Conservation (phyloP, 2,329 filamentous ascomycete genomes). For the Gliomastix tumulicola region DNA sequence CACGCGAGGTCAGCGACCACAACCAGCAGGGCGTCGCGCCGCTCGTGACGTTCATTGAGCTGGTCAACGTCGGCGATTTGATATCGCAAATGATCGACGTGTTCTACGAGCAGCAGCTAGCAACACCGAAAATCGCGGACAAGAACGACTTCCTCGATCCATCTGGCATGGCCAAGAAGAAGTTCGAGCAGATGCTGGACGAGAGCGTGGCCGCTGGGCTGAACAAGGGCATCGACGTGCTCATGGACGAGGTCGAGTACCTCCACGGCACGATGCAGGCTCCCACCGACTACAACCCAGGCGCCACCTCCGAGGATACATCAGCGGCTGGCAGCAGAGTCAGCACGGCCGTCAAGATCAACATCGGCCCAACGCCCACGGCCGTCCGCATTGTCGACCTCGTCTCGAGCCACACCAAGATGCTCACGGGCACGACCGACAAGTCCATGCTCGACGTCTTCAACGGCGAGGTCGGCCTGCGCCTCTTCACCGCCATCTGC, state of each 20-base stretch:
- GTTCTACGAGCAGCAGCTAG: constrained; percentile 94
- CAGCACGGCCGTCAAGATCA: constrained; percentile 22
- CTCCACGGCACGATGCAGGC: constrained; percentile 82
- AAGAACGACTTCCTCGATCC: constrained; percentile 92
- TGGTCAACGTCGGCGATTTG: constrained; percentile 95
- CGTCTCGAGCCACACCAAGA: constrained; percentile 80
- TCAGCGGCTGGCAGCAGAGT: constrained; percentile 1
- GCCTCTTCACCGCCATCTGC: constrained; percentile 85
- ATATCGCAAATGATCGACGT: constrained; percentile 99
- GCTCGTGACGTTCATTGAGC: constrained; percentile 89
- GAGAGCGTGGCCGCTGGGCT: constrained; percentile 92
- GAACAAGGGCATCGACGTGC: constrained; percentile 95
- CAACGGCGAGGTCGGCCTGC: constrained; percentile 92
- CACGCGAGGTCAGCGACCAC: constrained; percentile 70
- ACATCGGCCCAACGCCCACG: constrained; percentile 67
- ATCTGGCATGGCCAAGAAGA: constrained; percentile 91
- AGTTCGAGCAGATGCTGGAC: constrained; percentile 97
- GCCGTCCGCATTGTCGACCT: constrained; percentile 77
- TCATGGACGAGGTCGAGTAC: constrained; percentile 98
- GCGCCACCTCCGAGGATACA: constrained; percentile 12
- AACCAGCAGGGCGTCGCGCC: constrained; percentile 73
- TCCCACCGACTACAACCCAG: constrained; percentile 85
- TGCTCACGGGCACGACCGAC: constrained; percentile 91
- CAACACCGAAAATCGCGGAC: constrained; percentile 74
- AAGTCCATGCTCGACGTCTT: constrained; percentile 98